Percentiles rank a stretch among this genome's conserved stretches.
Evolutionary conservation across 352 stramenopile genomes (phyloP).

Genomic region (Globisporangium heterothallicum): DNA sequence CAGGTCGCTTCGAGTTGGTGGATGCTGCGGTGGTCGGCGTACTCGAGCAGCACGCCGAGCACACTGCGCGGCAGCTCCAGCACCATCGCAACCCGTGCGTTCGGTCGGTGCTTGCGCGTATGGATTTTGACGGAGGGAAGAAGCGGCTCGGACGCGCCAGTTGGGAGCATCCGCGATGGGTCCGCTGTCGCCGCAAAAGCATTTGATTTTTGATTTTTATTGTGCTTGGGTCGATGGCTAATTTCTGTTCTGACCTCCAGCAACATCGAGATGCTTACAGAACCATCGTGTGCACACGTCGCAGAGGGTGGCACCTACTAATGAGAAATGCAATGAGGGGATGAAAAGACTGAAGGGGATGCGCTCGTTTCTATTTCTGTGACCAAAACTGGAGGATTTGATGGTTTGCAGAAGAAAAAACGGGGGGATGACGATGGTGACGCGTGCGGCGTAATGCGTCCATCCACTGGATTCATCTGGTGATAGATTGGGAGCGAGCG

Average conservation of each 20-base stretch:
- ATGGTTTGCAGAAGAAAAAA: no score
- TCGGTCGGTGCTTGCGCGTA: no score
- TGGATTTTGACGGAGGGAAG: background rate
- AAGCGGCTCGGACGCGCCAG: background rate
- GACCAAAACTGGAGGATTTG: background rate
- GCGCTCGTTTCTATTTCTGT: no score
- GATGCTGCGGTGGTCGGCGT: slow-evolving; percentile 20
- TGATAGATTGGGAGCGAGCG: background rate
- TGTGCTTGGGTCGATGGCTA: background rate
- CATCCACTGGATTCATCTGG: background rate
- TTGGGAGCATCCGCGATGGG: background rate
- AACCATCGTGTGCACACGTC: slow-evolving; percentile 9
- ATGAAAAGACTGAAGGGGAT: no score
- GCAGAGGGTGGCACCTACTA: background rate
- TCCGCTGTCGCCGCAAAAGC: no score
- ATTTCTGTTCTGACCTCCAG: background rate
- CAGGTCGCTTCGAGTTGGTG: slow-evolving; percentile 20
- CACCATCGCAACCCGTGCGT: background rate
- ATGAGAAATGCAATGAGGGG: no score
- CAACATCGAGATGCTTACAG: slow-evolving; percentile 4
- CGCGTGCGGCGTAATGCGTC: background rate
- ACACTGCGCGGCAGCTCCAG: slow-evolving; percentile 20
- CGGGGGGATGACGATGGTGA: background rate
- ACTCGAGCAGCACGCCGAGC: slow-evolving; percentile 24
- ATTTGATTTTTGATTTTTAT: no score